phyloP scores from a whole-genome alignment of 2,329 filamentous ascomycete genomes.

The Fusarium subtropicale region DNA sequence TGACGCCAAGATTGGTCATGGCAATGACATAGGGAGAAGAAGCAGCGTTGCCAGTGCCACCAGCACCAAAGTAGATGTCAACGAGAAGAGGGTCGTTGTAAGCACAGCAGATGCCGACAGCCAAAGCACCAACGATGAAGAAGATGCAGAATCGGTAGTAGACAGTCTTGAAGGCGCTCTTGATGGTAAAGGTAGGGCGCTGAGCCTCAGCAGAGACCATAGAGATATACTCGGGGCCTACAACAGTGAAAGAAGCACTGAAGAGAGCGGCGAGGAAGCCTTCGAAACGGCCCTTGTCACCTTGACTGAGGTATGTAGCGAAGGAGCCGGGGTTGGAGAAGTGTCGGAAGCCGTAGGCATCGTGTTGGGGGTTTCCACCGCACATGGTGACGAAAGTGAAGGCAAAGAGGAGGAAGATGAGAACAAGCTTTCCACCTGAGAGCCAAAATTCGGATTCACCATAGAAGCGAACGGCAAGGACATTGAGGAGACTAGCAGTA shows the following conservation, averaged over 20 bases:
- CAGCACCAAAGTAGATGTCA: slow-evolving; percentile 59
- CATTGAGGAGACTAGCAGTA: slow-evolving; percentile 50
- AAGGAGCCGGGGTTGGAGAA: slow-evolving; percentile 70
- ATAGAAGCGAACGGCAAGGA: slow-evolving; percentile 56
- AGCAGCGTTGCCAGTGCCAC: slow-evolving; percentile 58
- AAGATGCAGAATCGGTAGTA: slow-evolving; percentile 59
- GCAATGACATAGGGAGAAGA: slow-evolving; percentile 56
- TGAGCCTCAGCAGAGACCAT: slow-evolving; percentile 74
- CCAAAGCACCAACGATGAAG: slow-evolving; percentile 58
- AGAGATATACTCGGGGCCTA: slow-evolving; percentile 71
- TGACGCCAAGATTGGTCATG: slow-evolving; percentile 65
- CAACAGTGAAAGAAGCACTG: slow-evolving; percentile 68
- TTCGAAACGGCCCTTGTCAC: slow-evolving; percentile 71
- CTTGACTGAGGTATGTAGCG: slow-evolving; percentile 67
- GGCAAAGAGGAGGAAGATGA: slow-evolving; percentile 61
- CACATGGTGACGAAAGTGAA: slow-evolving; percentile 71
- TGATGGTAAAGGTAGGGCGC: slow-evolving; percentile 68
- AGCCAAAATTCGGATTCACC: slow-evolving; percentile 61
- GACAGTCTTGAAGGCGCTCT: slow-evolving; percentile 62
- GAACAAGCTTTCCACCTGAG: slow-evolving; percentile 57
- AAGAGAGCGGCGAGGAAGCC: slow-evolving; percentile 74
- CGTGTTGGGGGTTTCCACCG: slow-evolving; percentile 67
- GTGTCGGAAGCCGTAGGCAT: slow-evolving; percentile 72
- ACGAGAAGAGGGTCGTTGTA: slow-evolving; percentile 69
- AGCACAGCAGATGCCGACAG: slow-evolving; percentile 66